phyloP scores from a whole-genome alignment of 108 stramenopile species.

The Bacterosira constricta region DNA sequence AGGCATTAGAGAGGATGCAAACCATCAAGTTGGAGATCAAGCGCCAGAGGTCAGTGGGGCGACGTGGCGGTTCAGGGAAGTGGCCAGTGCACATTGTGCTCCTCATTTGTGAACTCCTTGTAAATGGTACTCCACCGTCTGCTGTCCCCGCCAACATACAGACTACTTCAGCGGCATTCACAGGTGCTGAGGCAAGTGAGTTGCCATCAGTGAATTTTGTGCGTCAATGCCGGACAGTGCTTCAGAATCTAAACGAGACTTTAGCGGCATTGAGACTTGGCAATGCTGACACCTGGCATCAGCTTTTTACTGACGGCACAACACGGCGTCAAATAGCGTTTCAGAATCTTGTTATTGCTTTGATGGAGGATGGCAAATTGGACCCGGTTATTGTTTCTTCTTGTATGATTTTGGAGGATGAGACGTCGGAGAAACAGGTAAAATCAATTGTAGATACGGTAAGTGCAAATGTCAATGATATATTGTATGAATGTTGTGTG shows the following conservation, averaged over 20 bases:
- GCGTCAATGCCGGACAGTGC: neutral
- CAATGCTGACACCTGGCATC: neutral
- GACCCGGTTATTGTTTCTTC: neutral
- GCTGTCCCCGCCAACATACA: neutral
- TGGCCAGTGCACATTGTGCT: neutral
- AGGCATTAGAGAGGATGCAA: no score
- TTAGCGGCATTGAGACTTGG: neutral
- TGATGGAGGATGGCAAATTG: slow-evolving; percentile 1
- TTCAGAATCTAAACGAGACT: neutral
- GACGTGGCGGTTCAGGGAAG: neutral
- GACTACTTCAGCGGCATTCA: neutral
- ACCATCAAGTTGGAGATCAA: neutral
- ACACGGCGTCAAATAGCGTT: neutral
- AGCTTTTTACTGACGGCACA: slow-evolving; percentile 3
- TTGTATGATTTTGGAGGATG: slow-evolving; percentile 4
- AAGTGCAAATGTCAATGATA: no score
- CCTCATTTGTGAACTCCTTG: neutral
- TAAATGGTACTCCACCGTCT: neutral
- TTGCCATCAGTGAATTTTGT: neutral
- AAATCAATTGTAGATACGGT: neutral
- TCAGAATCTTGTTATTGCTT: neutral
- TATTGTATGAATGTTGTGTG: no score
- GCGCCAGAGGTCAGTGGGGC: neutral
- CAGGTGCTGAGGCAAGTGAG: neutral
- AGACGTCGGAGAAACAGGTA: slow-evolving; percentile 11